Percentiles rank a stretch among this genome's conserved stretches.
These are phyloP conservation scores for Plasmodium reichenowi DNA, from an alignment of 169 alveolate species.

Conservation along the genomic window DNA sequence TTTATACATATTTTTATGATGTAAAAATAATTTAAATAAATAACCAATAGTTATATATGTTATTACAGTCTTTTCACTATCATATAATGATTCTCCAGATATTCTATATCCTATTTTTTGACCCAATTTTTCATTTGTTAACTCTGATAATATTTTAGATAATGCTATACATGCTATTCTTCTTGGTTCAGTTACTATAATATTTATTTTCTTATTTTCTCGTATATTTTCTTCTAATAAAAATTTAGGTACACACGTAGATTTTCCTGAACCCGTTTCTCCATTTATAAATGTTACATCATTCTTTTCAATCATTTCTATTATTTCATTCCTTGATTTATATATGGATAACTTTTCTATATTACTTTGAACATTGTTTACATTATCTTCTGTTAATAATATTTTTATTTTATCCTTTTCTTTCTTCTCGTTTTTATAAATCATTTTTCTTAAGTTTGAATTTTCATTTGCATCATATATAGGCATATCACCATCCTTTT, in stretches of 20 bases:
- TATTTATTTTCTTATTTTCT: slow-evolving; percentile 69
- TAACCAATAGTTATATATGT: slow-evolving; percentile 93
- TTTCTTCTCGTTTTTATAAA: not conserved
- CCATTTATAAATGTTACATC: slow-evolving; percentile 92
- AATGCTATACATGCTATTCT: slow-evolving; percentile 91
- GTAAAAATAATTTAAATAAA: slow-evolving; percentile 90
- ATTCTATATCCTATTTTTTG: slow-evolving; percentile 90
- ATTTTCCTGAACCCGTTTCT: slow-evolving; percentile 94
- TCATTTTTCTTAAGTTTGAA: too few relatives aligned
- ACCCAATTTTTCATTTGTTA: slow-evolving; percentile 87
- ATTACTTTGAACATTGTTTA: slow-evolving; percentile 31
- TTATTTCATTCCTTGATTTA: slow-evolving; percentile 19
- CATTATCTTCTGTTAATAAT: slow-evolving; percentile 29
- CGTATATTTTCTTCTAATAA: slow-evolving; percentile 35
- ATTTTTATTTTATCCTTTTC: not conserved
- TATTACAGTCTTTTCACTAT: slow-evolving; percentile 85
- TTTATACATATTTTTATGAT: slow-evolving; percentile 79
- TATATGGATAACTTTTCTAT: slow-evolving; percentile 32
- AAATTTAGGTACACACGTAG: slow-evolving; percentile 78
- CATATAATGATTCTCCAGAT: slow-evolving; percentile 82
- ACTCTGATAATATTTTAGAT: slow-evolving; percentile 86
- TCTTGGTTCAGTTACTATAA: slow-evolving; percentile 89
- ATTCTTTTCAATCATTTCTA: slow-evolving; percentile 83
- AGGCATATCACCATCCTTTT: too few relatives aligned
- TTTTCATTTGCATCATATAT: too few relatives aligned